Evolutionary conservation across 176 grass and related monocot species (phyloP), one percentile per base, ranked within the genome.

Genomic region (Puya raimondii): DNA sequence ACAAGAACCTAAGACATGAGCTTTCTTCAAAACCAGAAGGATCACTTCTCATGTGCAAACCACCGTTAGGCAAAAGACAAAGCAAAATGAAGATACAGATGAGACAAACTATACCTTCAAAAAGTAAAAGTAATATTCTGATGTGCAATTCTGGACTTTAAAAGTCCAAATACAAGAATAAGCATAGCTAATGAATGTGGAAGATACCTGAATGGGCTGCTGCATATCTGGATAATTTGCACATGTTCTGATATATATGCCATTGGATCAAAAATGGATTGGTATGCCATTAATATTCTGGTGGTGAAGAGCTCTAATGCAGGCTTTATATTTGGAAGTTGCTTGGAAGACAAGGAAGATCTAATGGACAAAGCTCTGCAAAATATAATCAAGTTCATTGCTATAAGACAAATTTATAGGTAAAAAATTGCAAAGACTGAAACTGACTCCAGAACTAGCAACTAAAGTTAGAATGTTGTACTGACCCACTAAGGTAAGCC

Each of bases 21-120:
- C 92, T 91, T 87, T 91, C 88, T 96, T 88, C 86, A 83, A 80
- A 91, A 76, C 86, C 86, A 83, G 83, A 96, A 64, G 92, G 92
- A 75, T 91, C 92, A 87, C 92, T 96, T 78, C 52, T 72, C 66
- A 70, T 58, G 47, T 69, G 42, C 23, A 69, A 70, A 84, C 25
- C 51, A 72, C 47, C 51, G 49, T 50, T 20, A 85, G 10, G 22
- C 72, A 66, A 82, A 74, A 74, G 13, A 72, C 14, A 68, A 50
- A 82, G 53, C 2, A 53, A 75, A 27, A 67, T 16, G 20, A 15
- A 47, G 18, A 3, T 67, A 49, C 9, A 47, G 78, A 67, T 67
- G 12, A 48, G 29, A n/a, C 16, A 78, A 78, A 63, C 69, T 54
- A 68, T 20, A 49, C 68, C 27, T 17, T 11, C 17, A 78, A 67